These are phyloP conservation scores for Panellus pusillus DNA, from an alignment of 768 basidiomycete genomes.

Conservation along the genomic window DNA sequence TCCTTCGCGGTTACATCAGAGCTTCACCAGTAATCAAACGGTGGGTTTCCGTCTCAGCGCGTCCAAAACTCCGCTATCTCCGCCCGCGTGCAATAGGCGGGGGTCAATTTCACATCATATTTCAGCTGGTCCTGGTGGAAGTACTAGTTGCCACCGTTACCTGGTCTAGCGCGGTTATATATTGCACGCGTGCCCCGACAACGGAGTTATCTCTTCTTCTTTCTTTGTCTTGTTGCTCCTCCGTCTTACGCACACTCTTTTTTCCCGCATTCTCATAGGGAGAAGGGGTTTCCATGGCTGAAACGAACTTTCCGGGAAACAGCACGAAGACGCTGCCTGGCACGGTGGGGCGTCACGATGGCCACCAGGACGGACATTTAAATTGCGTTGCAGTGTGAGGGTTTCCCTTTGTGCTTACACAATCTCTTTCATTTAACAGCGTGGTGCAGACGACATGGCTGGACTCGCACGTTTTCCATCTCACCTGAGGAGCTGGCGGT, in stretches of 20 bases:
- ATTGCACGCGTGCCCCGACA: not conserved
- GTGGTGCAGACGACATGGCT: constrained; percentile 24
- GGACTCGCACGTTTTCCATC: constrained; percentile 26
- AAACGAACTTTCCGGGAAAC: constrained; percentile 18
- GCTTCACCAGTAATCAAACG: constrained; percentile 15
- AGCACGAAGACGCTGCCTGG: constrained; percentile 22
- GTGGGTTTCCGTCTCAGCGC: not conserved
- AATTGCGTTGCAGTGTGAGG: constrained; percentile 22
- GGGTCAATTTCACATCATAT: constrained; percentile 3
- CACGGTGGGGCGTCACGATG: constrained; percentile 23
- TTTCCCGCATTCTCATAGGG: constrained; percentile 1
- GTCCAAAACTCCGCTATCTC: not conserved
- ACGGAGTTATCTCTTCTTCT: not conserved
- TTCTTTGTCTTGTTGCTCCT: not conserved
- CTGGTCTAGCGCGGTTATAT: not conserved
- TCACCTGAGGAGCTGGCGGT: constrained; percentile 22
- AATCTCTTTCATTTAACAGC: not conserved
- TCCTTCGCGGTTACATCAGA: constrained; percentile 10
- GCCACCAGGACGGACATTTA: constrained; percentile 22
- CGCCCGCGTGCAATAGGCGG: not conserved
- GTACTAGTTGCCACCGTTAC: constrained; percentile 19
- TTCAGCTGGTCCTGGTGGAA: not conserved
- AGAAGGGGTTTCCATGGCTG: constrained; percentile 18
- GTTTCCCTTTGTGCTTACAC: not conserved
- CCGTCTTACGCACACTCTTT: constrained; percentile 10